phyloP scores from a whole-genome alignment of 2,329 filamentous ascomycete species.

The Aureobasidium sp. region DNA sequence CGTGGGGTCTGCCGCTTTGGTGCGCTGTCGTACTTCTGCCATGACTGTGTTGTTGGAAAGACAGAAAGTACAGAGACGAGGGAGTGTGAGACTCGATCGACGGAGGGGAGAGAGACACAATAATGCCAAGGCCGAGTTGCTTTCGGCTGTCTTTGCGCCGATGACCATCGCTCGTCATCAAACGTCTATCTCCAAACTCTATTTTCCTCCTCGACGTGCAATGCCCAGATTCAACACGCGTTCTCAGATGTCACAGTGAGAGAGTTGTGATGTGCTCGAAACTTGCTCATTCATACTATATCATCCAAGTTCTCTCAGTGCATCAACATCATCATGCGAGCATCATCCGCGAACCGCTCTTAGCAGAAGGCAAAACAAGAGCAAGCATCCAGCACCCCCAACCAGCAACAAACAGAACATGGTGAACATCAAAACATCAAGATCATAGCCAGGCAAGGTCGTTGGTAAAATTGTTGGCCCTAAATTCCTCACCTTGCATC shows the following conservation, averaged over 20 bases:
- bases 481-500: not conserved
- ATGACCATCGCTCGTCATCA: not conserved
- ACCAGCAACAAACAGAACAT: not conserved
- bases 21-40: slow-evolving; percentile 7
- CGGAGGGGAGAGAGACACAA: not conserved
- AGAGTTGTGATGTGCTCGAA: not conserved
- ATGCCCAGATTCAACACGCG: not conserved
- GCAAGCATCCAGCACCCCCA: not conserved
- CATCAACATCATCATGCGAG: not conserved
- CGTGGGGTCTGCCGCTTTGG: not conserved
- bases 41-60: not conserved
- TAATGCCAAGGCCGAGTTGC: slow-evolving; percentile 7
- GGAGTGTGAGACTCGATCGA: not conserved
- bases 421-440: not conserved
- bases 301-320: no score
- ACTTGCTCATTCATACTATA: not conserved
- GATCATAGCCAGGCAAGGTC: no score
- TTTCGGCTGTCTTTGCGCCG: not conserved
- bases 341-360: not conserved
- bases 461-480: no score
- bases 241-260: not conserved
- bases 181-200: slow-evolving; percentile 4
- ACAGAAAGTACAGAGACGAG: not conserved
- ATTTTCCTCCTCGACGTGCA: not conserved
- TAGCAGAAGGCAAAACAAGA: not conserved